Conservation (phyloP, 257 asterid species). For the Solanum tacnaense region DNA sequence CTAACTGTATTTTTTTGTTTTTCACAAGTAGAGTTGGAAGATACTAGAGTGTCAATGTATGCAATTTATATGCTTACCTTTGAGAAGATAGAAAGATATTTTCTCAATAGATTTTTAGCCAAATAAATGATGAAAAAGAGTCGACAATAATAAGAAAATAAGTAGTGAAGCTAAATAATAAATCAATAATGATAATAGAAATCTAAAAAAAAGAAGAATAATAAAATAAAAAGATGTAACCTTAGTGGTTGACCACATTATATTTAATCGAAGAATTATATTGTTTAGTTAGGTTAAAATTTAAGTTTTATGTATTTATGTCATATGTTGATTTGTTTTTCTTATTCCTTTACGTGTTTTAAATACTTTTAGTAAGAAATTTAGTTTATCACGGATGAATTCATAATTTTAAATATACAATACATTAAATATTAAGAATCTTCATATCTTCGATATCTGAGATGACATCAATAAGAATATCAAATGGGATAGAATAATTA, state of each 20-base stretch:
- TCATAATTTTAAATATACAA: too few species aligned
- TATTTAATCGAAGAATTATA: neutral
- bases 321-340: neutral
- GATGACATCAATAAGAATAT: too few species aligned
- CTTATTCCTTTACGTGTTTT: neutral
- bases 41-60: neutral
- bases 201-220: neutral
- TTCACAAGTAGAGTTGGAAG: neutral
- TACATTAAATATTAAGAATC: too few species aligned
- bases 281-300: neutral
- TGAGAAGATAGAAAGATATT: neutral
- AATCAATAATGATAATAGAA: neutral
- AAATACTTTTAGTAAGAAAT: too few species aligned
- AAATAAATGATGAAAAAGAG: neutral
- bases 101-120: neutral
- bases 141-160: neutral
- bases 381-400: too few species aligned
- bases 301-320: too few species aligned
- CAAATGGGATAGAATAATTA: too few species aligned
- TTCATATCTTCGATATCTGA: too few species aligned
- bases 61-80: neutral
- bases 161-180: neutral
- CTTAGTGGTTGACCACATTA: neutral
- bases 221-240: neutral
- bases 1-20: neutral